These are phyloP conservation scores for Epichloe baconii DNA, from an alignment of 2,329 filamentous ascomycete species.

Conservation along the genomic window DNA sequence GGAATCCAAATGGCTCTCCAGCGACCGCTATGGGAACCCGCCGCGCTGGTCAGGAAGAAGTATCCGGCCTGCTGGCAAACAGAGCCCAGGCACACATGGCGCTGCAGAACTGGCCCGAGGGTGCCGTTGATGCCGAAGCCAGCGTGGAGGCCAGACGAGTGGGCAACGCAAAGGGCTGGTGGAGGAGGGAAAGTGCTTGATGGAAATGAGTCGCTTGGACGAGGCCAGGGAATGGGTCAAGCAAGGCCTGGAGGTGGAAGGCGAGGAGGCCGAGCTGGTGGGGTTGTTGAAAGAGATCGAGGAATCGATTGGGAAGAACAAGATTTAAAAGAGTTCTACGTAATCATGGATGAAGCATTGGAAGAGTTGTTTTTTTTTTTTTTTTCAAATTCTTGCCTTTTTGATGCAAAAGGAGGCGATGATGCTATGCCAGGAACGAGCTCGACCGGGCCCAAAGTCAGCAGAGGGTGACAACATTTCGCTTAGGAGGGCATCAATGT, in stretches of 20 bases:
- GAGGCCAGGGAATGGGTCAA: slow-evolving; percentile 73
- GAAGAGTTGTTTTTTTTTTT: too few species aligned
- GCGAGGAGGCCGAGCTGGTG: slow-evolving; percentile 50
- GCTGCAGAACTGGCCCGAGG: slow-evolving; percentile 70
- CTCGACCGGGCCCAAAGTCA: too few species aligned
- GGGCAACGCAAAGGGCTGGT: slow-evolving; percentile 92
- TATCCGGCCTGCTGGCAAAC: slow-evolving; percentile 68
- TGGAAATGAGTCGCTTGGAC: slow-evolving; percentile 79
- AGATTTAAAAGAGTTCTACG: slow-evolving; percentile 8
- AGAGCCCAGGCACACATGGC: slow-evolving; percentile 85
- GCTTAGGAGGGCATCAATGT: not conserved
- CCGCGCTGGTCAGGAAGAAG: slow-evolving; percentile 75
- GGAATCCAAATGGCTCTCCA: slow-evolving; percentile 79
- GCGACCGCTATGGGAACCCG: slow-evolving; percentile 79
- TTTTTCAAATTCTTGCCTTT: too few species aligned
- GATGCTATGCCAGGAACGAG: not conserved
- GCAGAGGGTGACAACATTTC: too few species aligned
- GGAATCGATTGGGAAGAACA: slow-evolving; percentile 27
- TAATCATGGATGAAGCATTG: not conserved
- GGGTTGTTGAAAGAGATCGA: slow-evolving; percentile 52
- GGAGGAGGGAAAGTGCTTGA: slow-evolving; percentile 72
- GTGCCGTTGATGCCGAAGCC: slow-evolving; percentile 71
- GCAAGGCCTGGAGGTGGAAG: slow-evolving; percentile 71
- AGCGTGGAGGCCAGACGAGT: slow-evolving; percentile 78
- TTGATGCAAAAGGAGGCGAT: not conserved